Evolutionary conservation across 345 rosid genomes (phyloP).

Genomic region (Eutrema yunnanense): DNA sequence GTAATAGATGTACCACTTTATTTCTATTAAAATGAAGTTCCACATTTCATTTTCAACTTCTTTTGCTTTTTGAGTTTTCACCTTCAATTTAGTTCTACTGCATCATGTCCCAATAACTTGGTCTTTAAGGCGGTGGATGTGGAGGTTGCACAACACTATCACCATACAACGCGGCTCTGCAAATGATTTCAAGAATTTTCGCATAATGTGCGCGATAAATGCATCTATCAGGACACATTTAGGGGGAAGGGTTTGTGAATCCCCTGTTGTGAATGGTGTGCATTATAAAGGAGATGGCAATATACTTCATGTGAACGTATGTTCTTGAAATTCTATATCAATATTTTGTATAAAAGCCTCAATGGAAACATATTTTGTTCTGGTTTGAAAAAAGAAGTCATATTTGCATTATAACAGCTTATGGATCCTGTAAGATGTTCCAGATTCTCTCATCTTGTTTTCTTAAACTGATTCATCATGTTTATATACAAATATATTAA

Average conservation of each 20-base stretch:
- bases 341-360: neutral
- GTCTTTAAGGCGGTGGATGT: too few relatives aligned
- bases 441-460: neutral
- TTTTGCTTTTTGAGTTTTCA: neutral
- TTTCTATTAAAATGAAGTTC: constrained; percentile 7
- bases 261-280: constrained; percentile 79
- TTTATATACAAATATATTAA: neutral
- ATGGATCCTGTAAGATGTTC: constrained; percentile 75
- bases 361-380: neutral
- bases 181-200: too few relatives aligned
- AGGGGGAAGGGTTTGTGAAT: constrained; percentile 95
- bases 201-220: too few relatives aligned
- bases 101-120: too few relatives aligned
- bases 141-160: too few relatives aligned
- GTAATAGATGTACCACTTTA: neutral
- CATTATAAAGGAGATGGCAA: constrained; percentile 97
- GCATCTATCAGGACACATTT: constrained; percentile 65
- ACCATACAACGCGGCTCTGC: too few relatives aligned
- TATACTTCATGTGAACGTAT: constrained; percentile 65
- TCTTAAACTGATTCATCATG: constrained; percentile 1
- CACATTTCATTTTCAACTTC: neutral
- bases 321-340: constrained; percentile 1
- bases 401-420: constrained; percentile 38
- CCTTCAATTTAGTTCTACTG: too few relatives aligned
- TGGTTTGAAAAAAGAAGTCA: neutral